Evolutionary conservation across 2,329 filamentous ascomycete genomes (phyloP).

Genomic region (Sarocladiaceae sp.): DNA sequence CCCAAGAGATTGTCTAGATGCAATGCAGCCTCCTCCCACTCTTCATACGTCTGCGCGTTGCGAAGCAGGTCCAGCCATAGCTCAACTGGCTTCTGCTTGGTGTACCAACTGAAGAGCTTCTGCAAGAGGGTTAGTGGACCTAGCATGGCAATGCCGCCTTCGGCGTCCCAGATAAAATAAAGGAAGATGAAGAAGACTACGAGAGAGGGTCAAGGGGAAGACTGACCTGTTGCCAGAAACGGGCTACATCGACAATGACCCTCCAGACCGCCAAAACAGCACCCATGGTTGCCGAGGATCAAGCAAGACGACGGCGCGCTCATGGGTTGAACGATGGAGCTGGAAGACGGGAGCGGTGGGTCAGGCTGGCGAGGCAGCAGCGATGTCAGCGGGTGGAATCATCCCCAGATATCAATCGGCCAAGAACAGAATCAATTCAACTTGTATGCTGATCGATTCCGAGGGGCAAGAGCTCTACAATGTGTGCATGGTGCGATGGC

Average conservation of each 20-base stretch:
- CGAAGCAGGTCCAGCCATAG: conserved; percentile 60
- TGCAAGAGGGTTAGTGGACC: conserved; percentile 31
- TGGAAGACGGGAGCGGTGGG: conserved; percentile 2
- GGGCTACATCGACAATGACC: conserved; percentile 54
- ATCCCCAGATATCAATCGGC: too few species aligned
- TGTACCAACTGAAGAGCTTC: conserved; percentile 65
- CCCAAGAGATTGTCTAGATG: conserved; percentile 77
- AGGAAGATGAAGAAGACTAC: conserved; percentile 14
- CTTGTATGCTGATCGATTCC: too few species aligned
- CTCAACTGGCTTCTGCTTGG: conserved; percentile 55
- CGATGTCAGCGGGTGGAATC: background rate
- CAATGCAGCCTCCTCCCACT: conserved; percentile 81
- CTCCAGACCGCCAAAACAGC: conserved; percentile 44
- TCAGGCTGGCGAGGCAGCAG: conserved; percentile 2
- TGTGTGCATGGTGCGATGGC: too few species aligned
- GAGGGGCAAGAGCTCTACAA: too few species aligned
- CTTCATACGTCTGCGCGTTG: conserved; percentile 66
- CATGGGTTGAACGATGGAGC: conserved; percentile 1
- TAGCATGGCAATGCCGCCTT: conserved; percentile 10
- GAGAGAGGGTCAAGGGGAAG: conserved; percentile 3
- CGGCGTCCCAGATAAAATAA: conserved; percentile 1
- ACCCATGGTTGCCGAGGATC: conserved; percentile 25
- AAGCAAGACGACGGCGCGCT: conserved; percentile 1
- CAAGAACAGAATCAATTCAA: too few species aligned
- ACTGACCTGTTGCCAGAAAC: conserved; percentile 57